Conservation (phyloP, 2,329 filamentous ascomycete species). For the Alternaria arborescens region DNA sequence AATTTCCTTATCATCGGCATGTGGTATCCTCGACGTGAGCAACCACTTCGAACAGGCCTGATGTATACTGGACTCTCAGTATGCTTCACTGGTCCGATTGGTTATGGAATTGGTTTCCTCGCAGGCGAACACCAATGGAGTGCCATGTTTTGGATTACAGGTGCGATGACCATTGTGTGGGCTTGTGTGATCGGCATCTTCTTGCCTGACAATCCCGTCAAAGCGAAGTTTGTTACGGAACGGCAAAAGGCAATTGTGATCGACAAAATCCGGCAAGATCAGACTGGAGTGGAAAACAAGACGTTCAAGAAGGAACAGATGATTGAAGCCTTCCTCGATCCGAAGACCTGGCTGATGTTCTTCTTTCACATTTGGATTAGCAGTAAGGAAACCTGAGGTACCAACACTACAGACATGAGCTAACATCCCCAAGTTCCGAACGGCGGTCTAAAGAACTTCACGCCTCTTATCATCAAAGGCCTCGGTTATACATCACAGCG, state of each 20-base stretch:
- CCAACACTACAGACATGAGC: background rate
- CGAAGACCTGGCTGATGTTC: slow-evolving; percentile 50
- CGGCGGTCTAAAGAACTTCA: slow-evolving; percentile 47
- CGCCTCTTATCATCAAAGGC: slow-evolving; percentile 37
- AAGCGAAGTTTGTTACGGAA: slow-evolving; percentile 45
- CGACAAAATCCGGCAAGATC: slow-evolving; percentile 52
- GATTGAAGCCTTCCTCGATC: slow-evolving; percentile 54
- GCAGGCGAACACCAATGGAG: slow-evolving; percentile 47
- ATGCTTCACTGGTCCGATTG: slow-evolving; percentile 48
- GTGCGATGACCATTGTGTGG: slow-evolving; percentile 40
- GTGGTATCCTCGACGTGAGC: slow-evolving; percentile 46
- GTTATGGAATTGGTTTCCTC: slow-evolving; percentile 38
- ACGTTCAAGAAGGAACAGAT: slow-evolving; percentile 56
- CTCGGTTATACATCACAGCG: slow-evolving; percentile 49
- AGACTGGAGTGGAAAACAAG: slow-evolving; percentile 60
- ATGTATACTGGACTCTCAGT: slow-evolving; percentile 47
- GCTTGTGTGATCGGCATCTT: slow-evolving; percentile 46
- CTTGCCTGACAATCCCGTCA: slow-evolving; percentile 52
- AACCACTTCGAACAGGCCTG: slow-evolving; percentile 40
- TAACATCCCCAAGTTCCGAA: slow-evolving; percentile 34
- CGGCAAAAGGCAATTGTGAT: slow-evolving; percentile 44
- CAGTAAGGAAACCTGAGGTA: background rate
- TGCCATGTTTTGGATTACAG: slow-evolving; percentile 51
- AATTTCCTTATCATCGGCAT: slow-evolving; percentile 48
- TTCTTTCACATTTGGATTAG: slow-evolving; percentile 44